Conservation (phyloP, 2,329 filamentous ascomycete species). For the Colletotrichum sp. region DNA sequence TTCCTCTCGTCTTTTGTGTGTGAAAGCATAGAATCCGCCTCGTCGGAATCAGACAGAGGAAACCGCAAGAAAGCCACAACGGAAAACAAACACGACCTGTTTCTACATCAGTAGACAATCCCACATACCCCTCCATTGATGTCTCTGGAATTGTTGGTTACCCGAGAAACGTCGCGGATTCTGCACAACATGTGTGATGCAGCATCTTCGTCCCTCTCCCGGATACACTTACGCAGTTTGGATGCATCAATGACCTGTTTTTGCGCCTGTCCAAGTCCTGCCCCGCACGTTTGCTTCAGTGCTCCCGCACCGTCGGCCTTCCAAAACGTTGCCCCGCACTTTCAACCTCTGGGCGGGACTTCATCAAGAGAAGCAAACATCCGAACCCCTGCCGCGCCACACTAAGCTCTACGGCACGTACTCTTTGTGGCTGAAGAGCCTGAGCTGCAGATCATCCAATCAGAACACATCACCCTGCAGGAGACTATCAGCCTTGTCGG, state of each 20-base stretch:
- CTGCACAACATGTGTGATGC: slow-evolving; percentile 7
- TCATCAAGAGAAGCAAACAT: not conserved
- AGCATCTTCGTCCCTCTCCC: not conserved
- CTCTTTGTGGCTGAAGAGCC: not conserved
- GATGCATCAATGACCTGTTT: not conserved
- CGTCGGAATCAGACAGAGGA: not conserved
- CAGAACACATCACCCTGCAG: not conserved
- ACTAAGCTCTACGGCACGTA: not conserved
- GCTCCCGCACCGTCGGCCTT: not conserved
- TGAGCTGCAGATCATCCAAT: not conserved
- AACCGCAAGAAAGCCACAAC: not conserved
- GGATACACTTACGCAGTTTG: not conserved
- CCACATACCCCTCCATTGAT: not conserved
- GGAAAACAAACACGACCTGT: not conserved
- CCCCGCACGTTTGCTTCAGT: slow-evolving; percentile 17
- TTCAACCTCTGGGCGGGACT: not conserved
- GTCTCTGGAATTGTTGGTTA: not conserved
- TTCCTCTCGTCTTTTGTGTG: not conserved
- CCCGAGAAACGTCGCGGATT: not conserved
- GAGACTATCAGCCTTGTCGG: slow-evolving; percentile 8
- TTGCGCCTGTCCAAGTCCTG: not conserved
- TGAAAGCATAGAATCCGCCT: not conserved
- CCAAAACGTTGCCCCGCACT: slow-evolving; percentile 10
- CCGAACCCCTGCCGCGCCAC: slow-evolving; percentile 11
- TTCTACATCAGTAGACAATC: not conserved